These are phyloP conservation scores for Wallacemonas sp. DNA, from an alignment of 208 protist species.

Conservation along the genomic window DNA sequence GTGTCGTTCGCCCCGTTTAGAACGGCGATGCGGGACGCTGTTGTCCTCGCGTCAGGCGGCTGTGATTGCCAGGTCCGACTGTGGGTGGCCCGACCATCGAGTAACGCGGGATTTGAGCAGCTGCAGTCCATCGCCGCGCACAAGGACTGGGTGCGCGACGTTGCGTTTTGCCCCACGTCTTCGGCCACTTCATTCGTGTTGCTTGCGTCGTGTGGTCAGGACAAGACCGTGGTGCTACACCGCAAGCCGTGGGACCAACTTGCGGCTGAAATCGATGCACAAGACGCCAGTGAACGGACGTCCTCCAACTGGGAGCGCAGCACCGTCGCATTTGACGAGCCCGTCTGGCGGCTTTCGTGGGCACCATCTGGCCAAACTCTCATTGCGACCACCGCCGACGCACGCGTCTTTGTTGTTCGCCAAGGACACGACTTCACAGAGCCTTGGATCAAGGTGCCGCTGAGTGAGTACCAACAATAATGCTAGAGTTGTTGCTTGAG, in stretches of 20 bases:
- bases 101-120: conserved; percentile 37
- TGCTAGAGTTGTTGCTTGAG: no score
- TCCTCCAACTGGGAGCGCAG: not conserved
- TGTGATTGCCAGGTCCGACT: conserved; percentile 78
- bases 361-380: conserved; percentile 67
- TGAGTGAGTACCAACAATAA: conserved; percentile 64
- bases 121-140: conserved; percentile 47
- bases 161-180: conserved; percentile 71
- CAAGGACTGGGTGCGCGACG: conserved; percentile 73
- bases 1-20: conserved; percentile 72
- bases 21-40: conserved; percentile 14
- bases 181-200: conserved; percentile 49
- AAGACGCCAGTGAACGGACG: no score
- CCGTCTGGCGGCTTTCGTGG: conserved; percentile 83
- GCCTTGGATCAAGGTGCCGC: conserved; percentile 67
- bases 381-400: conserved; percentile 68
- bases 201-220: conserved; percentile 68
- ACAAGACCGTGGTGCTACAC: conserved; percentile 71
- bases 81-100: conserved; percentile 33
- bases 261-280: conserved; percentile 8
- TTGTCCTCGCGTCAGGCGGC: conserved; percentile 74
- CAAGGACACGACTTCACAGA: conserved; percentile 73
- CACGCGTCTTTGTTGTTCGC: conserved; percentile 65
- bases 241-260: conserved; percentile 79
- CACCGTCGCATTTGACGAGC: conserved; percentile 43